Base-by-base conservation (phyloP, 345 rosid species). In the Populus ilicifolia region DNA sequence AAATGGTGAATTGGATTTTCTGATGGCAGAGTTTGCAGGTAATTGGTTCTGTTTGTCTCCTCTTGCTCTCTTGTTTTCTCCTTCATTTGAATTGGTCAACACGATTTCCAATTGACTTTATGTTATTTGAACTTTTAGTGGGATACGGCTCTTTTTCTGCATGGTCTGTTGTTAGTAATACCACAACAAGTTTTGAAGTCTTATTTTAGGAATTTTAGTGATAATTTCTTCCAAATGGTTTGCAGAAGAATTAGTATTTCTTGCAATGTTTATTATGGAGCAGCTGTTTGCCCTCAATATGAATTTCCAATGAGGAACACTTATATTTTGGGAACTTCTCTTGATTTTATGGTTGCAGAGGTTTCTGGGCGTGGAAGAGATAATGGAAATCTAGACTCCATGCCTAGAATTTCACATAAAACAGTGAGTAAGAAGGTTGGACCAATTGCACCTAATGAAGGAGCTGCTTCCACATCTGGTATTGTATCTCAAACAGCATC, bases 11-110 rank as follows among this genome's bases (percentile, higher is more conserved):
- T 84, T 95, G 29, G 99, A 95, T 76, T 92, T 88, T 84, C 78
- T 95, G 81, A 92, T 95, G 98, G 96, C 98, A 63, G 98, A 93
- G 84, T 95, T 95, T 87, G 96, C 94, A 83, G 99, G 99, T 92
- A 83, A 50, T 66, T 78, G 17, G 8, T 69, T 74, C 21, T 61
- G 52, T 74, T 79, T 38, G 38, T 74, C 21, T 74, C 18, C 43
- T 14, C 50, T 3, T 5, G 4, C 50, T 3, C 30, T 36, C 67
- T 76, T 48, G 23, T 29, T 44, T 5, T 63, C 6, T 69, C 46
- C 56, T 20, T 71, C 68, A 14, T 44, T 46, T 64, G 33, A 35
- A 68, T 17, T 61, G 52, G 54, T 75, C 20, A 77, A 41, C 25
- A 50, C 21, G 61, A 54, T 41, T 33, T 36, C 43, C 21, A 13